A percentile compares a stretch with the other conserved stretches of the same genome.
phyloP scores from a whole-genome alignment of 129 eudicot genomes.

The Scalesia atractyloides region DNA sequence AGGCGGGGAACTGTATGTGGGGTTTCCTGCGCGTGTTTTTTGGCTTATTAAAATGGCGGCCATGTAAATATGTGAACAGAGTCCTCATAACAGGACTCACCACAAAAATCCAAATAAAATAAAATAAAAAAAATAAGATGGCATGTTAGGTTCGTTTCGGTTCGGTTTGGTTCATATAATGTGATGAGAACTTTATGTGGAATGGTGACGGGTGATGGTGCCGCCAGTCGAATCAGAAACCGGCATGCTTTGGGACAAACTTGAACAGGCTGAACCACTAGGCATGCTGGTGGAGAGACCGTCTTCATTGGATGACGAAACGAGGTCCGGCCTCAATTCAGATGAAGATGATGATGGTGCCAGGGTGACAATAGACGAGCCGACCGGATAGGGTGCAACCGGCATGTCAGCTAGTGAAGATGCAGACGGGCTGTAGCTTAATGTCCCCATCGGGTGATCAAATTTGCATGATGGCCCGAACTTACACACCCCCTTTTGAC shows the following conservation, averaged over 20 bases:
- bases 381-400: slow-evolving; percentile 91
- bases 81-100: slow-evolving; percentile 14
- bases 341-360: slow-evolving; percentile 94
- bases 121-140: slow-evolving; percentile 24
- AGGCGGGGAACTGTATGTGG: slow-evolving; percentile 29
- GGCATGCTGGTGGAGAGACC: slow-evolving; percentile 52
- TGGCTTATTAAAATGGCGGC: slow-evolving; percentile 60
- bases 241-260: slow-evolving; percentile 50
- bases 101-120: slow-evolving; percentile 14
- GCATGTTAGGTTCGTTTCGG: slow-evolving; percentile 26
- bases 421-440: slow-evolving; percentile 88
- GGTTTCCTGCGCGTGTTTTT: slow-evolving; percentile 36
- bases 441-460: slow-evolving; percentile 81
- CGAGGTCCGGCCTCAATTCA: slow-evolving; percentile 61
- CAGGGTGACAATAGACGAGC: slow-evolving; percentile 66
- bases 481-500: slow-evolving; percentile 81
- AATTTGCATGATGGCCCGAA: slow-evolving; percentile 87
- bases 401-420: slow-evolving; percentile 93
- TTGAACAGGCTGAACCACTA: slow-evolving; percentile 66
- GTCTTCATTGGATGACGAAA: slow-evolving; percentile 45
- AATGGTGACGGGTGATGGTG: slow-evolving; percentile 38
- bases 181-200: slow-evolving; percentile 19
- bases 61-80: slow-evolving; percentile 50
- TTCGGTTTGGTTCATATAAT: slow-evolving; percentile 9
- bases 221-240: slow-evolving; percentile 53